Evolutionary conservation across 192 early-diverging fungal species (phyloP), one percentile per base, ranked within the genome.

Genomic region (Pilaira anomala): DNA sequence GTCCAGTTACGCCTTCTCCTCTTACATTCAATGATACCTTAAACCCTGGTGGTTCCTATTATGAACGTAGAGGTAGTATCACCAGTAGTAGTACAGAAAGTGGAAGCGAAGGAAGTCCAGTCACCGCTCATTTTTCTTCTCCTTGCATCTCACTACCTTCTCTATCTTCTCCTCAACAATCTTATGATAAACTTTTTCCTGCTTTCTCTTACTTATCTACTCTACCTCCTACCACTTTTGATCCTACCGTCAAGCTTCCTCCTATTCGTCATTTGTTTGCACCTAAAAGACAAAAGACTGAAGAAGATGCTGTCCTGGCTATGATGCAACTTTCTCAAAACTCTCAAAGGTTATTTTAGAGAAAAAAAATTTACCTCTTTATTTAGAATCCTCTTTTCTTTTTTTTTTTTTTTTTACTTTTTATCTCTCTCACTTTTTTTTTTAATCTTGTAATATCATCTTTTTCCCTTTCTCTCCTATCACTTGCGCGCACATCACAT

Each of bases 301-400:
- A 24, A 11, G 56, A 58, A 42, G 56, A 14, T 16, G 56, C 36
- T 22, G 56, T 58, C 6, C 11, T 39, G 18, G 56, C 56, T 8
- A 58, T 58, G 56, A 58, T 58, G 33, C 56, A 58, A 42, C 56
- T 58, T 24, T 58, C 56, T 22, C 56, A 58, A 40, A 36, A 36
- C 33, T 36, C 33, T 36, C 33, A 36, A 36, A 36, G 33, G 33
- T 36, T 36, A 36, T 36, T 36, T 36, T 36, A 36, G n/a, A n/a
- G n/a, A n/a, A n/a, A n/a, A n/a, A n/a, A 36, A 36, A 29, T 26
- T 22, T 26, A 12, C 24, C 16, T 29, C 24, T 52, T 52, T 14
- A 7, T 22, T 5, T 58, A 16, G 26, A 18, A 28, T 19, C 3
- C 33, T 26, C 14, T 14, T 21, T 29, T 55, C 29, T 55, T 22